phyloP scores from a whole-genome alignment of 305 asterid species.

The Plantago rigida region DNA sequence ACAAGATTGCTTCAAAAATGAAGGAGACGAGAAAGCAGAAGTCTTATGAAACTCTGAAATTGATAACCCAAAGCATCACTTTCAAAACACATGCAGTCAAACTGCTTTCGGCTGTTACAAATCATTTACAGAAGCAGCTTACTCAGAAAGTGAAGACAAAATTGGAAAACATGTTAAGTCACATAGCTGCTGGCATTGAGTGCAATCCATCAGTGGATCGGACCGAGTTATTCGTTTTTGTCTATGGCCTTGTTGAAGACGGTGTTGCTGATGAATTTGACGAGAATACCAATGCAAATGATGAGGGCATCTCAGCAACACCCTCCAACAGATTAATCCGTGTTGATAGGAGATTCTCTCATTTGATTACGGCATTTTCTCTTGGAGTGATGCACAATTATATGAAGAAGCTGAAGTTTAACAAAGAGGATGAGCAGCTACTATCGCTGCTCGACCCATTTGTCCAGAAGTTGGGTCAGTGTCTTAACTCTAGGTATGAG shows the following conservation, averaged over 20 bases:
- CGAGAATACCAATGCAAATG: conserved; percentile 35
- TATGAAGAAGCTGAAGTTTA: conserved; percentile 53
- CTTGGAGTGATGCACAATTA: conserved; percentile 68
- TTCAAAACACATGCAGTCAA: conserved; percentile 72
- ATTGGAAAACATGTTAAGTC: conserved; percentile 71
- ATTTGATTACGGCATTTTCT: conserved; percentile 65
- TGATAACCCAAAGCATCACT: conserved; percentile 70
- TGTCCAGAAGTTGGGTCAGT: conserved; percentile 52
- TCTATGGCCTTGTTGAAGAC: conserved; percentile 60
- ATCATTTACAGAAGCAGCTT: conserved; percentile 58
- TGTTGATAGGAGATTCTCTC: conserved; percentile 52
- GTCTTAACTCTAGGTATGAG: conserved; percentile 77
- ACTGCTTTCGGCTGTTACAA: conserved; percentile 66
- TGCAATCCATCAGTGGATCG: conserved; percentile 67
- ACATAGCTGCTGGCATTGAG: conserved; percentile 74
- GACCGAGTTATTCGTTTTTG: conserved; percentile 61
- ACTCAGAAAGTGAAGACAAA: conserved; percentile 62
- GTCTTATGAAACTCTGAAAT: conserved; percentile 77
- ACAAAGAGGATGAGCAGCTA: conserved; percentile 41
- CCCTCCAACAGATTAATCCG: conserved; percentile 37
- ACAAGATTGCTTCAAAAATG: conserved; percentile 90
- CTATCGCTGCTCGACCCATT: conserved; percentile 68
- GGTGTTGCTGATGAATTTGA: conserved; percentile 40
- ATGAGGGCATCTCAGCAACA: conserved; percentile 24
- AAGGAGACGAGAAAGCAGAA: conserved; percentile 88